Evolutionary conservation across 768 basidiomycete species (phyloP).

Genomic region (Calocera cornea): DNA sequence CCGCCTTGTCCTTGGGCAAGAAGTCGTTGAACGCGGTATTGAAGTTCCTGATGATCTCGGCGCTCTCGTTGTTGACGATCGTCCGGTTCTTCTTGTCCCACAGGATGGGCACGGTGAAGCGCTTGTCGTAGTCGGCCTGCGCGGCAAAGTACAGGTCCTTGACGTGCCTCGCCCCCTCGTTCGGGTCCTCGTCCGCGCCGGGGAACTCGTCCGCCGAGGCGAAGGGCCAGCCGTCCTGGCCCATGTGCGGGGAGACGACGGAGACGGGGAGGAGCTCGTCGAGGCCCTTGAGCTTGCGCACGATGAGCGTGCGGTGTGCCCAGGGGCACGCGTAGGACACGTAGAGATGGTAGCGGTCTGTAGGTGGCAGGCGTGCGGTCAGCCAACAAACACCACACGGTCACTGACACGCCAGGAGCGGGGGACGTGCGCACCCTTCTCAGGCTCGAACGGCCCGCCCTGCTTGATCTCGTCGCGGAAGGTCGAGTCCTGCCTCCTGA

Average conservation of each 20-base stretch:
- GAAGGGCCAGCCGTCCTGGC: slow-evolving; percentile 16
- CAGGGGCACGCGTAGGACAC: slow-evolving; percentile 29
- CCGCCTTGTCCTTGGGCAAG: slow-evolving; percentile 18
- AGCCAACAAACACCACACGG: not conserved
- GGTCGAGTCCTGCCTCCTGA: slow-evolving; percentile 40
- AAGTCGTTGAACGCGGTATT: slow-evolving; percentile 26
- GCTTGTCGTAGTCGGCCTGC: slow-evolving; percentile 25
- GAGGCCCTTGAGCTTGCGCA: slow-evolving; percentile 82
- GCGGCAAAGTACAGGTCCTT: slow-evolving; percentile 31
- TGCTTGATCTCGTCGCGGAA: slow-evolving; percentile 45
- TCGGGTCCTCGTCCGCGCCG: slow-evolving; percentile 25
- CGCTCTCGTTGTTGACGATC: slow-evolving; percentile 32
- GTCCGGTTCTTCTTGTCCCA: slow-evolving; percentile 31
- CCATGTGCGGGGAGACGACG: slow-evolving; percentile 7
- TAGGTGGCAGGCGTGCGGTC: not conserved
- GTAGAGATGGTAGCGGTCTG: slow-evolving; percentile 13
- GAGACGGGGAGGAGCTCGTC: slow-evolving; percentile 47
- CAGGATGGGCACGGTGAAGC: slow-evolving; percentile 23
- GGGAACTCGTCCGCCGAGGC: slow-evolving; percentile 18
- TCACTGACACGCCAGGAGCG: too few relatives aligned
- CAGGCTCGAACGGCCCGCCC: slow-evolving; percentile 54
- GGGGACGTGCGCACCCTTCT: slow-evolving; percentile 43
- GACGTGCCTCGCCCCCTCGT: slow-evolving; percentile 24
- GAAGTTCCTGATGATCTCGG: slow-evolving; percentile 31
- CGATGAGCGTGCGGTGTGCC: slow-evolving; percentile 84